Evolutionary conservation across 768 basidiomycete genomes (phyloP).

Genomic region (Mycena rebaudengoi): DNA sequence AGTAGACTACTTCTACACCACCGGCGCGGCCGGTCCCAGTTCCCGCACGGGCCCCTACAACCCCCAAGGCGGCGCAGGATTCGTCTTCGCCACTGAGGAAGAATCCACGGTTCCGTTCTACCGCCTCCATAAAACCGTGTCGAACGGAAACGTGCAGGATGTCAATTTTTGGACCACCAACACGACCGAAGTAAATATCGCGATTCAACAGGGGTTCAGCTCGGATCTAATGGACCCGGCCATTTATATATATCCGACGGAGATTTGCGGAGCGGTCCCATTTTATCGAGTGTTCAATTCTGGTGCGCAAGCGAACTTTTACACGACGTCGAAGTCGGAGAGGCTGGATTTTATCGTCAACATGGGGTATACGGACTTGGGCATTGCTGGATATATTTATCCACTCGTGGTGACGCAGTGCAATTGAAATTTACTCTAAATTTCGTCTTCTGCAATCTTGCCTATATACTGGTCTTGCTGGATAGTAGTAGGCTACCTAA

Average conservation of each 20-base stretch:
- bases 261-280: background rate
- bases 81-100: background rate
- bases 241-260: background rate
- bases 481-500: background rate
- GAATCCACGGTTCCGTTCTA: background rate
- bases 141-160: background rate
- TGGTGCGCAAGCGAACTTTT: background rate
- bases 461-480: conserved; percentile 1
- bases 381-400: background rate
- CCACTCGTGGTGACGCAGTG: background rate
- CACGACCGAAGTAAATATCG: background rate
- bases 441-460: background rate
- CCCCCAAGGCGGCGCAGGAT: background rate
- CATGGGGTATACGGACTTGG: background rate
- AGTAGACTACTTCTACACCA: background rate
- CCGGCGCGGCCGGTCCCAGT: background rate
- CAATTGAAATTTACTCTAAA: background rate
- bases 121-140: background rate
- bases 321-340: background rate
- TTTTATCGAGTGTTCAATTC: background rate
- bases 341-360: background rate
- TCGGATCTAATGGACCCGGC: background rate
- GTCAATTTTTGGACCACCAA: background rate
- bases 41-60: background rate
- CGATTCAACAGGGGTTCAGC: background rate